These are phyloP conservation scores for Verticillium nubilum DNA, from an alignment of 2,329 filamentous ascomycete genomes.

Conservation along the genomic window DNA sequence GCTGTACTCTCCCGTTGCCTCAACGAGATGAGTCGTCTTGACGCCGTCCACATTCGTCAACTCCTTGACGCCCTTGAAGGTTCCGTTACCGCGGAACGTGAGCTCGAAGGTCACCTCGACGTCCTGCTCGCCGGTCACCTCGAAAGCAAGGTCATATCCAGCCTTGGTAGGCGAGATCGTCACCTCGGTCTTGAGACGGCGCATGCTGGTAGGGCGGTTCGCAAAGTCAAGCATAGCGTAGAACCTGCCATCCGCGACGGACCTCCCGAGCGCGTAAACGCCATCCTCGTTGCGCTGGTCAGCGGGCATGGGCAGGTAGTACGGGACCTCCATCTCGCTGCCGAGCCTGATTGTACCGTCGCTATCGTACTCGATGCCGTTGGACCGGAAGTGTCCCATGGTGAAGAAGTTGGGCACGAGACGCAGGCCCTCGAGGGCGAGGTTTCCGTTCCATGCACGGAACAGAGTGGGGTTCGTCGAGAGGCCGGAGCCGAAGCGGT, in stretches of 20 bases:
- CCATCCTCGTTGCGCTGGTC: constrained; percentile 10
- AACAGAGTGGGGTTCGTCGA: constrained; percentile 15
- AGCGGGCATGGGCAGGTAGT: constrained; percentile 13
- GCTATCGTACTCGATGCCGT: constrained; percentile 5
- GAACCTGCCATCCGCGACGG: constrained; percentile 12
- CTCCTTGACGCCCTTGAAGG: constrained; percentile 5
- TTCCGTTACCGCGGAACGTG: constrained; percentile 9
- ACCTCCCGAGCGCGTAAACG: constrained; percentile 8
- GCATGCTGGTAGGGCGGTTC: constrained; percentile 12
- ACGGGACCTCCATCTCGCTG: constrained; percentile 12
- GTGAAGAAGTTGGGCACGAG: constrained; percentile 15
- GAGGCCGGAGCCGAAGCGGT: constrained; percentile 13
- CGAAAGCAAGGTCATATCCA: constrained; percentile 12
- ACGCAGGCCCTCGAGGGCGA: constrained; percentile 11
- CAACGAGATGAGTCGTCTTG: constrained; percentile 10
- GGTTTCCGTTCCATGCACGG: constrained; percentile 13
- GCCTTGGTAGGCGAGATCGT: constrained; percentile 6
- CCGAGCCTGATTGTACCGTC: constrained; percentile 6
- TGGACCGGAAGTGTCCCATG: constrained; percentile 16
- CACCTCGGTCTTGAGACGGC: constrained; percentile 12
- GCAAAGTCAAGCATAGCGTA: constrained; percentile 13
- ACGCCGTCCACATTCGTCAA: constrained; percentile 1
- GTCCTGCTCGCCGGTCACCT: constrained; percentile 13
- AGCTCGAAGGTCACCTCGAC: constrained; percentile 15
- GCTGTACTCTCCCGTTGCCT: constrained; percentile 10